Base-by-base conservation (phyloP, 1,139 yeast species). In the Kurtzmaniella quercitrusa region DNA sequence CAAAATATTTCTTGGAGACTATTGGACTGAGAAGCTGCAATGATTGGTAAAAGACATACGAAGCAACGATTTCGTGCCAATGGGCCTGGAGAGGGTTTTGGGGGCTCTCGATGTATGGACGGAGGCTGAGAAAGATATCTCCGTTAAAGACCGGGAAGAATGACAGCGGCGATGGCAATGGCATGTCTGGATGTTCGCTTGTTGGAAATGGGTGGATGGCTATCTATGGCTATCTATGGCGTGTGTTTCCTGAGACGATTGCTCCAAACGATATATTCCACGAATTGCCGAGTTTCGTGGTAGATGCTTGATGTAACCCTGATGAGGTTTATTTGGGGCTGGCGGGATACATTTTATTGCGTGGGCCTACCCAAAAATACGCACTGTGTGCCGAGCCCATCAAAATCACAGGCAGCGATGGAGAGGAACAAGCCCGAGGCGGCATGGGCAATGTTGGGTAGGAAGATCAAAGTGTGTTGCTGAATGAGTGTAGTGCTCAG, bases 1-100 rank as follows among this genome's bases (percentile, higher is more conserved):
- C 77, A 47, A 81, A 65, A 24, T 75, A 40, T 19, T 51, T 41
- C 2, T 47, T 48, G 46, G 63, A 53, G 6, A 70, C 14, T 0
- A 53, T 45, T 3, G 78, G 75, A 33, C 85, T 70, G 19, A 81
- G 34, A 11, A 48, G 38, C 55, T 75, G 77, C 36, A 77, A 49
- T 1, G 46, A 41, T 41, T 59, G 54, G 53, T 77, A 79, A 47
- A 75, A 66, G 11, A 68, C 43, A 24, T 72, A 59, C 23, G 78
- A 60, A 9, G 52, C 61, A 1, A 62, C 61, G 12, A 75, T 61
- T 57, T 79, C 84, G 53, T 79, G 84, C 81, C 82, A 76, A 54
- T 79, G 84, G n/a, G 62, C 66, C 3, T 53, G 48, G 25, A 66
- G 57, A 36, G 55, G 47, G 42, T 59, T 63, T 10, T 62, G 48